Percentiles rank a stretch among this genome's conserved stretches.
Conservation (phyloP, 2,329 filamentous ascomycete species). For the Trichoderma harzianum region DNA sequence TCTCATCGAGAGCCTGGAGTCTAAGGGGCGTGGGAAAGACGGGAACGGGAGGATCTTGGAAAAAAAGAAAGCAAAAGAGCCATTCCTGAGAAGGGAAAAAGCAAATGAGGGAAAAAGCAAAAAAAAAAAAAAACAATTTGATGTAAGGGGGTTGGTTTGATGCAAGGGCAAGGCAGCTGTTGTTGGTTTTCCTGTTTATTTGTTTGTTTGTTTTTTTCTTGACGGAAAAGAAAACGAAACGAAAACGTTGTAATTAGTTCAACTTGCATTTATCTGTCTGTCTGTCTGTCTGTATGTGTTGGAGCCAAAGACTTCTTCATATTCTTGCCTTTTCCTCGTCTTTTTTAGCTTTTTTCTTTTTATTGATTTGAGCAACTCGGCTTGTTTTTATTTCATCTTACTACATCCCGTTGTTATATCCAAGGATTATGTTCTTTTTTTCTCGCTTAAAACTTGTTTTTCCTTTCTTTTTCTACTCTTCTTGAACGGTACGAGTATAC, state of each 20-base stretch:
- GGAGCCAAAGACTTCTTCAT: neutral
- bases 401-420: neutral
- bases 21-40: neutral
- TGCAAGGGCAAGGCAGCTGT: neutral
- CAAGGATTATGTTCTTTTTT: neutral
- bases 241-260: neutral
- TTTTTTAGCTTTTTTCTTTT: neutral
- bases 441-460: neutral
- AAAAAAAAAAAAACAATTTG: neutral
- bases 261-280: neutral
- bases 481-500: neutral
- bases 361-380: neutral
- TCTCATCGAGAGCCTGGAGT: neutral
- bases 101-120: neutral
- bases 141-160: neutral
- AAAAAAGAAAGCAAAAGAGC: neutral
- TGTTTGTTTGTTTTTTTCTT: neutral
- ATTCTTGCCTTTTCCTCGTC: neutral
- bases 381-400: neutral
- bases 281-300: neutral
- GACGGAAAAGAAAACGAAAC: neutral
- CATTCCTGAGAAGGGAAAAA: neutral
- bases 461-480: neutral
- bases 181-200: neutral
- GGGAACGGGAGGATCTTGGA: slow-evolving; percentile 12